Conservation (phyloP, 106 monocot species). For the Alisma plantagoaquatica region DNA sequence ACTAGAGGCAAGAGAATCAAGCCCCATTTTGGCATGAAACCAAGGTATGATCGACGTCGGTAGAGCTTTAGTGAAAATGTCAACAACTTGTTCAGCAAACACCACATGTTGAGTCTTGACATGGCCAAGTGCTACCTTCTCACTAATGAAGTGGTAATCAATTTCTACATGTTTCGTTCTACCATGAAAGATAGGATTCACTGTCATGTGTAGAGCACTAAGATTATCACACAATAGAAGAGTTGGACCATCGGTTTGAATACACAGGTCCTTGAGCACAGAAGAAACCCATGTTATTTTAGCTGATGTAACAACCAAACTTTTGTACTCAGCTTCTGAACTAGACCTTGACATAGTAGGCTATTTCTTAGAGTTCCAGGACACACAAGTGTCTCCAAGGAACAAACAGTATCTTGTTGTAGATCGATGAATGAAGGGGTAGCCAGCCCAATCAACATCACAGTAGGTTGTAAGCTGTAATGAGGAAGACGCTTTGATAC, state of each 20-base stretch:
- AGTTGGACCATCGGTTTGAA: background rate
- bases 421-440: background rate
- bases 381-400: background rate
- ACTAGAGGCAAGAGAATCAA: too few relatives aligned
- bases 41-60: too few relatives aligned
- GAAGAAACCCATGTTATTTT: background rate
- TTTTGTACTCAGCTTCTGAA: constrained; percentile 1
- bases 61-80: constrained; percentile 4
- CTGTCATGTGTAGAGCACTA: background rate
- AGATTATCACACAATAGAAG: constrained; percentile 2
- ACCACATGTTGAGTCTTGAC: background rate
- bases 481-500: background rate
- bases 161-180: constrained; percentile 1
- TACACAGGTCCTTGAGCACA: background rate
- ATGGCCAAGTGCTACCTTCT: background rate
- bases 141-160: constrained; percentile 1
- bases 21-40: too few relatives aligned
- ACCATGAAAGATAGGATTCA: background rate
- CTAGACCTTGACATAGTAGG: background rate
- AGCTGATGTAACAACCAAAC: background rate
- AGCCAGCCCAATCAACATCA: constrained; percentile 1
- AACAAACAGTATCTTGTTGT: background rate
- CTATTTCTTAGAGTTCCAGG: background rate
- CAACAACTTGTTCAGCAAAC: background rate
- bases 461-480: background rate